phyloP scores from a whole-genome alignment of 768 basidiomycete genomes.

The Gloeophyllum trabeum region DNA sequence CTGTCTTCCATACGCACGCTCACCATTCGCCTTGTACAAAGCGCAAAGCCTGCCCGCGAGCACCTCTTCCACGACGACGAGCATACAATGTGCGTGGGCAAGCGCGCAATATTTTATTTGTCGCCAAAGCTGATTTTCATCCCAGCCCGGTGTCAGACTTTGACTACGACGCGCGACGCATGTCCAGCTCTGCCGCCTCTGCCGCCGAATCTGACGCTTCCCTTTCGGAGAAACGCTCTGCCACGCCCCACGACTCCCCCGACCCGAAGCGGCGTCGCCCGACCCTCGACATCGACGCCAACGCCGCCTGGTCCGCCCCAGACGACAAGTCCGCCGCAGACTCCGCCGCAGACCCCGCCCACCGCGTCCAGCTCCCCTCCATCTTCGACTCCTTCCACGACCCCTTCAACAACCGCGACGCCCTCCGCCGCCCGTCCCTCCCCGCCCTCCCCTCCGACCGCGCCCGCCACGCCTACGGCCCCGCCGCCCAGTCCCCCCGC shows the following conservation, averaged over 20 bases:
- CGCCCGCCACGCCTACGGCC: constrained; percentile 38
- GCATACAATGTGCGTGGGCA: no score
- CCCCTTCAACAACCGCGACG: constrained; percentile 35
- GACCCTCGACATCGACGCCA: constrained; percentile 10
- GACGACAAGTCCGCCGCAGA: constrained; percentile 13
- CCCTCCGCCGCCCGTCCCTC: constrained; percentile 51
- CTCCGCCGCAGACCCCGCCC: constrained; percentile 18
- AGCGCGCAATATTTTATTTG: background rate
- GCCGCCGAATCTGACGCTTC: constrained; percentile 59
- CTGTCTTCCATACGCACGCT: no score
- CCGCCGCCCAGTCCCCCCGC: constrained; percentile 21
- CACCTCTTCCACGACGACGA: no score
- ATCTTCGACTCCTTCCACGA: constrained; percentile 65
- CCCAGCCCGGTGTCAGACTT: constrained; percentile 28
- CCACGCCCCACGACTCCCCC: constrained; percentile 39
- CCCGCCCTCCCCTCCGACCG: constrained; percentile 46
- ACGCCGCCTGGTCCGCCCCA: constrained; percentile 12
- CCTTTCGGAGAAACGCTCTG: constrained; percentile 46
- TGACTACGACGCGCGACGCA: constrained; percentile 55
- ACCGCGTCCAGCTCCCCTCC: constrained; percentile 60
- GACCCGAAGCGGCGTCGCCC: constrained; percentile 39
- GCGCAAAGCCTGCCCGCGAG: no score
- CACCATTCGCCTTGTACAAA: no score
- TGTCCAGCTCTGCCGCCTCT: constrained; percentile 70
- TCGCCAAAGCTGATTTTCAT: background rate